These are phyloP conservation scores for Rhizopus stolonifer DNA, from an alignment of 371 early-diverging fungal species.

Conservation along the genomic window DNA sequence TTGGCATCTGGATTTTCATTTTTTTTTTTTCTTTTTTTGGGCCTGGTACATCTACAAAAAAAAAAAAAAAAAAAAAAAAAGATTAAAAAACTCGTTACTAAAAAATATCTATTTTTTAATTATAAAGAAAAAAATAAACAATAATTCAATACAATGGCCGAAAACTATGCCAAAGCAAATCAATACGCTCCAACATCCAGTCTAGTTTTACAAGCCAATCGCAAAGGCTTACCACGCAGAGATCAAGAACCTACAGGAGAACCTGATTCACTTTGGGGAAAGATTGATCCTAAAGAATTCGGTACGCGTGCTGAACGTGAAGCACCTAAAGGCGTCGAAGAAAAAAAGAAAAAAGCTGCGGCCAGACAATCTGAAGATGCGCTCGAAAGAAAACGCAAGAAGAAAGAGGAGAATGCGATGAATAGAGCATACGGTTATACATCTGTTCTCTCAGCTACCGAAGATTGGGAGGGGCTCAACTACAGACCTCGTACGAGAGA, in stretches of 20 bases:
- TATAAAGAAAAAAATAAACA: no score
- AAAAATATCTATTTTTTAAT: no score
- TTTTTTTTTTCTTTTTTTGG: no score
- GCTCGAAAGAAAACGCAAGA: slow-evolving; percentile 54
- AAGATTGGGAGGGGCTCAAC: slow-evolving; percentile 81
- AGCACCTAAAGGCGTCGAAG: slow-evolving; percentile 64
- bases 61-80: no score
- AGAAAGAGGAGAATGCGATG: slow-evolving; percentile 61
- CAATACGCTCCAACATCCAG: slow-evolving; percentile 94
- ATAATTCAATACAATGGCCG: slow-evolving; percentile 70
- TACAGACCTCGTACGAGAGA: slow-evolving; percentile 95
- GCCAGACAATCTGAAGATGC: slow-evolving; percentile 41
- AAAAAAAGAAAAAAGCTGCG: slow-evolving; percentile 63
- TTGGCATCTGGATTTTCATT: no score
- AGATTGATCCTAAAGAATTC: slow-evolving; percentile 82
- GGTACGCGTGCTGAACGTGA: slow-evolving; percentile 81
- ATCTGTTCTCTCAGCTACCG: slow-evolving; percentile 88
- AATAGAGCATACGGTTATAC: slow-evolving; percentile 75
- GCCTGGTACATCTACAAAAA: no score
- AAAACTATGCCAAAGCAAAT: slow-evolving; percentile 70
- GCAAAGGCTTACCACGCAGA: slow-evolving; percentile 79
- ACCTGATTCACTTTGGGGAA: slow-evolving; percentile 88
- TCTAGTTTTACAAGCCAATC: slow-evolving; percentile 88
- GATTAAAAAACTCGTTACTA: no score
- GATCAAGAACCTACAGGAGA: slow-evolving; percentile 96